Percentiles rank a stretch among this genome's conserved stretches.
These are phyloP conservation scores for Eucalyptus urophylla DNA, from an alignment of 345 rosid genomes.

Conservation along the genomic window DNA sequence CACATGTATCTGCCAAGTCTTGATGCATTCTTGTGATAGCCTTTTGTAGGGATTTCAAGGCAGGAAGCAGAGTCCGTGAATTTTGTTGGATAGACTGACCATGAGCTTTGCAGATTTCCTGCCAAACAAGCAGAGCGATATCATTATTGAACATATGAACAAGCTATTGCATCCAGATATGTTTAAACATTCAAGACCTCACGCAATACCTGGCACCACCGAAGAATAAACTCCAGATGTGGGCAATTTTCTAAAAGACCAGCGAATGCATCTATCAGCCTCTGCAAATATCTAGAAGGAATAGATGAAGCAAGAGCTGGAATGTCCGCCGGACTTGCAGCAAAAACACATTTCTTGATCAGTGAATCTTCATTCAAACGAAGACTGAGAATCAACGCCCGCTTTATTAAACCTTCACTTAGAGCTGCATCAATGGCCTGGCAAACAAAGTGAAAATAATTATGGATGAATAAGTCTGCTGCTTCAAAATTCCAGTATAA, in stretches of 20 bases:
- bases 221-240: constrained; percentile 76
- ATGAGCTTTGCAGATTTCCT: constrained; percentile 88
- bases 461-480: not conserved
- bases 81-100: constrained; percentile 73
- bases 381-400: constrained; percentile 80
- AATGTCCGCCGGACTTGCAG: constrained; percentile 59
- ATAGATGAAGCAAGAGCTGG: constrained; percentile 59
- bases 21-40: constrained; percentile 78
- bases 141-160: not conserved
- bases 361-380: constrained; percentile 81
- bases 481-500: not conserved
- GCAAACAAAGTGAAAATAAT: not conserved
- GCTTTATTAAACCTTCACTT: constrained; percentile 43
- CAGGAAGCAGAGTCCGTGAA: constrained; percentile 68
- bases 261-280: constrained; percentile 73
- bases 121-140: not conserved
- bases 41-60: constrained; percentile 76
- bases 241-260: constrained; percentile 83
- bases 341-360: constrained; percentile 69
- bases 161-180: not conserved
- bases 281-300: constrained; percentile 57
- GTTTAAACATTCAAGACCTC: not conserved
- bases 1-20: constrained; percentile 85
- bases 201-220: constrained; percentile 72
- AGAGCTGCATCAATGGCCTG: constrained; percentile 81